A percentile compares a stretch with the other conserved stretches of the same genome.
These are phyloP conservation scores for Saitoella complicata DNA, from an alignment of 805 yeast genomes.

Conservation along the genomic window DNA sequence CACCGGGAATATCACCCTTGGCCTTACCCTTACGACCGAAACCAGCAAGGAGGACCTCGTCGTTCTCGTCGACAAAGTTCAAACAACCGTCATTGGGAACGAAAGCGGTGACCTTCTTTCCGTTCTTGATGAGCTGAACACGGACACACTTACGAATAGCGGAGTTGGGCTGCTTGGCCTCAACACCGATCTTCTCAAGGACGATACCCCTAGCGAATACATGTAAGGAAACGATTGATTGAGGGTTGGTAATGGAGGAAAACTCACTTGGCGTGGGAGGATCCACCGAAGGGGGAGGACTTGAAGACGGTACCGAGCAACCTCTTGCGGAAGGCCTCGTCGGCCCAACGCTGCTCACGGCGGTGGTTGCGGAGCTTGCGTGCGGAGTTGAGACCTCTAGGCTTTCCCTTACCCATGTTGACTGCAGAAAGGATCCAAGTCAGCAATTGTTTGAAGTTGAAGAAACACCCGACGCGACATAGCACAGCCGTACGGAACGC, in stretches of 20 bases:
- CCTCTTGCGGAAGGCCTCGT: constrained; percentile 94
- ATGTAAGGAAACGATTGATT: too few relatives aligned
- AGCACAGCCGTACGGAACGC: too few relatives aligned
- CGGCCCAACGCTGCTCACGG: constrained; percentile 99
- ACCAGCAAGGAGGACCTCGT: constrained; percentile 98
- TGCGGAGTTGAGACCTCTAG: constrained; percentile 98
- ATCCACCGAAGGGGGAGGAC: constrained; percentile 99
- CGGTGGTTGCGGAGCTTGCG: constrained; percentile 99
- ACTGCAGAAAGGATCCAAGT: too few relatives aligned
- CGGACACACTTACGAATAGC: constrained; percentile 99
- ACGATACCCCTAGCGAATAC: constrained; percentile 56
- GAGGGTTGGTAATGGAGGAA: too few relatives aligned
- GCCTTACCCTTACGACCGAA: constrained; percentile 99
- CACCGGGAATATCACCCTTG: constrained; percentile 99
- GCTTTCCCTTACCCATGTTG: constrained; percentile 2
- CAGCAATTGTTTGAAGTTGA: too few relatives aligned
- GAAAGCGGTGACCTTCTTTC: constrained; percentile 98
- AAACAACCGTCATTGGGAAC: constrained; percentile 99
- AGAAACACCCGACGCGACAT: too few relatives aligned
- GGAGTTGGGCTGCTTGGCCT: constrained; percentile 99
- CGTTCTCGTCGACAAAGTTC: constrained; percentile 99
- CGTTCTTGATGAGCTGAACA: constrained; percentile 99
- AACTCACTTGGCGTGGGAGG: constrained; percentile 82
- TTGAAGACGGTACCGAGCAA: constrained; percentile 98
- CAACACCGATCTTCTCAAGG: constrained; percentile 98